A percentile compares a stretch with the other conserved stretches of the same genome.
These are phyloP conservation scores for Desmodesmus armatus DNA, from an alignment of 139 green algal species.

Conservation along the genomic window DNA sequence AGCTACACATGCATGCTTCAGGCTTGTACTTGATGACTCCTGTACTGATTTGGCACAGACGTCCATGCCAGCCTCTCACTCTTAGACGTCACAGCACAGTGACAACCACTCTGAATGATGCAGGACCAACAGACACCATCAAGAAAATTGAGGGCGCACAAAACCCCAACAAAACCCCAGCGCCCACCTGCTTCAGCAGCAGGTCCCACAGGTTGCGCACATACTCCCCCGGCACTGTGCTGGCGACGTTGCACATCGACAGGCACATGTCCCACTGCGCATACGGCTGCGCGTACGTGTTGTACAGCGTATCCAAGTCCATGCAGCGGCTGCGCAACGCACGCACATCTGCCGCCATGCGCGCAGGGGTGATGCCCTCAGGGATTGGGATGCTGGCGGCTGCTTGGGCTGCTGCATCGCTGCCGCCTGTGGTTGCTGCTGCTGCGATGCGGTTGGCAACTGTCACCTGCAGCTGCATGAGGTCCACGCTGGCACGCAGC, in stretches of 20 bases:
- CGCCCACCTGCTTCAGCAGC: slow-evolving; percentile 69
- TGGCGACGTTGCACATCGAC: slow-evolving; percentile 80
- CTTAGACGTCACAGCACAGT: no score
- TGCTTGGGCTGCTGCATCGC: background rate
- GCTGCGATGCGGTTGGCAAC: slow-evolving; percentile 9
- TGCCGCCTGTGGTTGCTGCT: background rate
- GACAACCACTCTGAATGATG: no score
- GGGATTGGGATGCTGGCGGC: background rate
- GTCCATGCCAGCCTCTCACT: no score
- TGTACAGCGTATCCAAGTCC: slow-evolving; percentile 82
- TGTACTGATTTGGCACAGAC: no score
- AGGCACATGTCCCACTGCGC: slow-evolving; percentile 82
- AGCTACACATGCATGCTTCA: no score
- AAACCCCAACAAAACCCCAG: no score
- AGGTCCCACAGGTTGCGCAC: slow-evolving; percentile 88
- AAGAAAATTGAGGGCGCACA: background rate
- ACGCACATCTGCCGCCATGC: background rate
- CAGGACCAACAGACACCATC: background rate
- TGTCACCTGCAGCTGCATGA: slow-evolving; percentile 65
- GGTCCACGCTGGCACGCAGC: slow-evolving; percentile 60
- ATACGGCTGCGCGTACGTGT: slow-evolving; percentile 76
- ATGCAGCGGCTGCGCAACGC: slow-evolving; percentile 59
- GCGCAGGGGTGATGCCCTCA: background rate
- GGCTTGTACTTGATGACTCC: no score
- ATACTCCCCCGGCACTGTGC: slow-evolving; percentile 51